Base-by-base conservation (phyloP, 768 basidiomycete genomes). In the Lactarius hengduanensis region DNA sequence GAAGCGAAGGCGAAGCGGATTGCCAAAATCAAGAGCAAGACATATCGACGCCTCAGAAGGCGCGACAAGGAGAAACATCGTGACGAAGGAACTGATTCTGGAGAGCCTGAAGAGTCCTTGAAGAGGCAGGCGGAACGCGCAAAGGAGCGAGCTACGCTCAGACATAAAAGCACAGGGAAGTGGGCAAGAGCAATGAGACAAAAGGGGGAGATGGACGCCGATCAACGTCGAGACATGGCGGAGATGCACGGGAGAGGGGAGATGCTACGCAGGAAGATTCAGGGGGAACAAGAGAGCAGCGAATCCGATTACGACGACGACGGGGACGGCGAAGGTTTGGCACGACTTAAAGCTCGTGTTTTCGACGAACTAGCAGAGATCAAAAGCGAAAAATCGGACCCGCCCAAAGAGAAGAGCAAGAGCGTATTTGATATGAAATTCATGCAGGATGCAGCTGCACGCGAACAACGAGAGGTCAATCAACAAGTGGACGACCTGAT, bases 401-500 rank as follows among this genome's bases (percentile, higher is more conserved):
- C 69, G 16, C 65, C 69, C 56, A 70, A 32, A 28, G 78, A 74
- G 26, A 77, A 78, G 72, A 77, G 80, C 58, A 91, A 89, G 77
- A 86, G 91, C 67, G 83, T 98, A 11, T 91, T 97, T 74, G 83
- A 86, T 69, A 98, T 98, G 97, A 98, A 97, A 78, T 99, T 98
- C 77, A 99, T 99, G 96, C 89, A 91, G 76, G 90, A 95, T 56
- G 96, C 94, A 0, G 87, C 90, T 79, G 85, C 84, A 5, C 81
- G 92, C 69, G 83, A 88, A 63, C 78, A 83, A 71, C 79, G 75
- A 10, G 80, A 81, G 61, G 86, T 84, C 1, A 80, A 88, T 65
- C 81, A 81, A 64, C 82, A 86, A 69, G 86, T 83, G 5, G 90
- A 91, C 63, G 90, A 91, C 71, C 86, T 96, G 66, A 77, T 86